Percentiles rank a stretch among this genome's conserved stretches.
phyloP scores from a whole-genome alignment of 805 yeast genomes.

The Starmera dryadoides region DNA sequence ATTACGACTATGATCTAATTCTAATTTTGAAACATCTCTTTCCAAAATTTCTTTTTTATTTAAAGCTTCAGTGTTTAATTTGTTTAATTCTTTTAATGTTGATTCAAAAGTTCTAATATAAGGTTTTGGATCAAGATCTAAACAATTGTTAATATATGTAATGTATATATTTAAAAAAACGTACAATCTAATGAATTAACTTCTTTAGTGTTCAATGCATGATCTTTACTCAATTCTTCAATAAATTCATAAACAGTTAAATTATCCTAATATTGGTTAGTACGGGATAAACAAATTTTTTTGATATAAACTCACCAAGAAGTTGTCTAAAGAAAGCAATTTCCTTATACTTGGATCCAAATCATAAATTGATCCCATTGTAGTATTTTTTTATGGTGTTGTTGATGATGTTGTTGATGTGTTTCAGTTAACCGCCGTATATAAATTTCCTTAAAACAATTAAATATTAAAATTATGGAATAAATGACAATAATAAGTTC shows the following conservation, averaged over 20 bases:
- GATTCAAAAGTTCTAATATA: constrained; percentile 90
- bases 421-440: too few species aligned
- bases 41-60: constrained; percentile 44
- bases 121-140: constrained; percentile 76
- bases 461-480: too few species aligned
- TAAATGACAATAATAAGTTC: too few species aligned
- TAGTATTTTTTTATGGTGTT: not conserved
- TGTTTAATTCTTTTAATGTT: constrained; percentile 63
- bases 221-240: constrained; percentile 69
- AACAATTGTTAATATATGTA: not conserved
- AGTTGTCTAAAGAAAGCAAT: constrained; percentile 52
- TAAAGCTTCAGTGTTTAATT: constrained; percentile 49
- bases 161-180: not conserved
- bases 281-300: not conserved
- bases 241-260: constrained; percentile 73
- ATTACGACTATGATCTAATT: constrained; percentile 60
- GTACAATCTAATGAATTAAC: constrained; percentile 37
- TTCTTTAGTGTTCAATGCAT: constrained; percentile 42
- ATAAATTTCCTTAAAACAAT: too few species aligned
- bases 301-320: constrained; percentile 26
- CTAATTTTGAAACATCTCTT: constrained; percentile 50
- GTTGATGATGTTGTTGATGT: not conserved
- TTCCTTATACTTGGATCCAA: constrained; percentile 56
- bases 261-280: constrained; percentile 33
- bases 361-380: constrained; percentile 43